Conservation (phyloP, 805 yeast species). For the Pichia californica region DNA sequence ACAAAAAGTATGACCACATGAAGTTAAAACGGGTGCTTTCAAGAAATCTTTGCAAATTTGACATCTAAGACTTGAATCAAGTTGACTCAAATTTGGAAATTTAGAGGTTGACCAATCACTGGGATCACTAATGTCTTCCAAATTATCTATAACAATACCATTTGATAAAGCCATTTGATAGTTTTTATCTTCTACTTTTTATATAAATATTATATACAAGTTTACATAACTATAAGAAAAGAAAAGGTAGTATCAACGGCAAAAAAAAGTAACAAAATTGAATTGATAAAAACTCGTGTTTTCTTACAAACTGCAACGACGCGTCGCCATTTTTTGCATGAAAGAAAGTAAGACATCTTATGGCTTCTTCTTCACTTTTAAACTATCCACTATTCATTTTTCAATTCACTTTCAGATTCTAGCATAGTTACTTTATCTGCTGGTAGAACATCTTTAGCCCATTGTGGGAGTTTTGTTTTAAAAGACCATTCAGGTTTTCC, state of each 20-base stretch:
- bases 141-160: constrained; percentile 15
- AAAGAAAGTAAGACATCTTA: no score
- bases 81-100: constrained; percentile 48
- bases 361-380: background rate
- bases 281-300: no score
- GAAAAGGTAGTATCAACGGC: no score
- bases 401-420: background rate
- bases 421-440: background rate
- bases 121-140: constrained; percentile 50
- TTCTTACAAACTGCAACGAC: no score
- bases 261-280: background rate
- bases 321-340: background rate
- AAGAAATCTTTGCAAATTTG: constrained; percentile 83
- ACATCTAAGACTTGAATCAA: constrained; percentile 73
- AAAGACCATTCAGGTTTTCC: background rate
- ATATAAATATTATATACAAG: no score
- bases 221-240: no score
- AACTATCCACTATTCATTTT: background rate
- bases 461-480: background rate
- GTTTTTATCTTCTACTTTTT: no score
- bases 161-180: background rate
- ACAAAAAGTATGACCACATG: constrained; percentile 87
- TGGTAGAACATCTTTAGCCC: constrained; percentile 4
- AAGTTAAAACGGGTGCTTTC: constrained; percentile 72
- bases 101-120: constrained; percentile 57